Evolutionary conservation across 805 yeast species (phyloP).

Genomic region (Yarrowia porcina): DNA sequence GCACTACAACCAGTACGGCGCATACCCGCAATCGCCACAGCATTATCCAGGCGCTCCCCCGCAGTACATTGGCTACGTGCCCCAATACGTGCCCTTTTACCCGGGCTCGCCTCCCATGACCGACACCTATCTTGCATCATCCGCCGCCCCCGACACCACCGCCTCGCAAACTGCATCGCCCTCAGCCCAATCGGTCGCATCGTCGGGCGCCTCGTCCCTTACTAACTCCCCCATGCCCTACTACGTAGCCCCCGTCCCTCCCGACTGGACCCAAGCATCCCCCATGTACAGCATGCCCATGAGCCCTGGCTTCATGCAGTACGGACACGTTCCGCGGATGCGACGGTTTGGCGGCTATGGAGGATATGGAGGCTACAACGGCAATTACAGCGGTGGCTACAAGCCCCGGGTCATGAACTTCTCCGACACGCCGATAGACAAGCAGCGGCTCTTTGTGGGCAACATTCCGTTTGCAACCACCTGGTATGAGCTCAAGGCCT

Average conservation of each 20-base stretch:
- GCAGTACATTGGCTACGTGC: conserved; percentile 3
- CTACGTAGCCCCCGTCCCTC: conserved; percentile 15
- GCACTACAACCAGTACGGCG: conserved; percentile 9
- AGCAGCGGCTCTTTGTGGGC: conserved; percentile 38
- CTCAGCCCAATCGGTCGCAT: conserved; percentile 27
- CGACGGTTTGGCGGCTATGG: conserved; percentile 20
- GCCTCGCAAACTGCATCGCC: conserved; percentile 19
- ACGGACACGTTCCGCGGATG: conserved; percentile 14
- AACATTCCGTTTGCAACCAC: conserved; percentile 38
- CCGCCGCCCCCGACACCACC: conserved; percentile 17
- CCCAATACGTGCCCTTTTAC: conserved; percentile 13
- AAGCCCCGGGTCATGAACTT: conserved; percentile 16
- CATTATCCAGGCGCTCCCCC: neutral
- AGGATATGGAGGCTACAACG: neutral
- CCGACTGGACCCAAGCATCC: conserved; percentile 14
- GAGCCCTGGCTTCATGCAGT: neutral
- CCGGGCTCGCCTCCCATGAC: conserved; percentile 19
- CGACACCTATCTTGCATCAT: conserved; percentile 10
- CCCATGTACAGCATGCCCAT: conserved; percentile 13
- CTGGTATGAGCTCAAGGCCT: conserved; percentile 38
- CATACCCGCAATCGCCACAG: conserved; percentile 14
- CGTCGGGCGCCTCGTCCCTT: conserved; percentile 34
- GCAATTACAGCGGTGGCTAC: conserved; percentile 13
- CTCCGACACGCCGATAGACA: conserved; percentile 29
- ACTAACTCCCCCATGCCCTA: conserved; percentile 17